A percentile compares a stretch with the other conserved stretches of the same genome.
phyloP scores from a whole-genome alignment of 345 rosid genomes.

The Populus ilicifolia region DNA sequence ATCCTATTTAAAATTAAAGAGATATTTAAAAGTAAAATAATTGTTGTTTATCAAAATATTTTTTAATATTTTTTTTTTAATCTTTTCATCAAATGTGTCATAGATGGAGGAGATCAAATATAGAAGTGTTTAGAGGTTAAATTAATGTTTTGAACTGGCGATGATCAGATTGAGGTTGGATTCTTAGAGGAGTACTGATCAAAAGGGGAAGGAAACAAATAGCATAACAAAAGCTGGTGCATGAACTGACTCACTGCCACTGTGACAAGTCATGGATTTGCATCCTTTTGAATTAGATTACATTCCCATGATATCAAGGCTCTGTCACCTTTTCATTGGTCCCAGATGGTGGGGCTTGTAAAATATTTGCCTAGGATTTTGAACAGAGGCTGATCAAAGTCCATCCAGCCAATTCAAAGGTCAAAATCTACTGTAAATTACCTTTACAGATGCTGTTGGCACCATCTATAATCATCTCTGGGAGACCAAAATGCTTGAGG shows the following conservation, averaged over 20 bases:
- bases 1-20: too few species aligned
- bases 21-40: too few species aligned
- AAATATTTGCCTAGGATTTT: background rate
- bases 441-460: slow-evolving; percentile 39
- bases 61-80: too few species aligned
- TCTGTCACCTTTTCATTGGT: slow-evolving; percentile 8
- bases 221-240: background rate
- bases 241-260: slow-evolving; percentile 2
- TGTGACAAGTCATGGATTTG: slow-evolving; percentile 24
- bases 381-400: slow-evolving; percentile 13
- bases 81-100: background rate
- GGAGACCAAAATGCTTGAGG: slow-evolving; percentile 31
- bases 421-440: slow-evolving; percentile 32
- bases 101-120: background rate
- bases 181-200: background rate
- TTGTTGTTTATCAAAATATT: too few species aligned
- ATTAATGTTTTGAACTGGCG: background rate
- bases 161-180: background rate
- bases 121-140: background rate
- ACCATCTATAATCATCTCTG: slow-evolving; percentile 17
- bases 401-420: slow-evolving; percentile 26
- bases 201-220: background rate
- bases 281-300: slow-evolving; percentile 22
- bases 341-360: slow-evolving; percentile 32
- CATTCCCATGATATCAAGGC: slow-evolving; percentile 4